Percentiles rank a stretch among this genome's conserved stretches.
phyloP scores from a whole-genome alignment of 345 rosid species.

The Salix caprea region DNA sequence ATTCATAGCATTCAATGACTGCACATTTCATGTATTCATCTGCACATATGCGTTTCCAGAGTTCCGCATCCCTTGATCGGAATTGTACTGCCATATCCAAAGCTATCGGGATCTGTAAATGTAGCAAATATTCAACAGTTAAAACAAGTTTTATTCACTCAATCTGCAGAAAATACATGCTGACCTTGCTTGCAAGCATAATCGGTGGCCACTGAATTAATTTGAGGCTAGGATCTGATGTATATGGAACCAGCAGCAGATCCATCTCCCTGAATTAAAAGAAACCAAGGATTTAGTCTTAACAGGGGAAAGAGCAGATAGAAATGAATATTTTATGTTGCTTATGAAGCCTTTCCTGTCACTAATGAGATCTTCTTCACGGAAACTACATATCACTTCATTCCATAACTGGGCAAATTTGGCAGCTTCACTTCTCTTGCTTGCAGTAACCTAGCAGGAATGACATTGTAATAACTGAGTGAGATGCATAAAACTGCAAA shows the following conservation, averaged over 20 bases:
- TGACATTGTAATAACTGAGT: not conserved
- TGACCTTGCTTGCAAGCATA: constrained; percentile 96
- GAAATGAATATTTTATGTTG: constrained; percentile 9
- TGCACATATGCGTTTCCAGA: constrained; percentile 91
- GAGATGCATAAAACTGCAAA: not conserved
- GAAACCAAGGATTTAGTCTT: constrained; percentile 21
- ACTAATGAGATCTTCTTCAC: constrained; percentile 97
- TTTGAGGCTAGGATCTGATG: constrained; percentile 87
- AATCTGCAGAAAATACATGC: not conserved
- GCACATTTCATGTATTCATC: constrained; percentile 99
- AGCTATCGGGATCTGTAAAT: constrained; percentile 82
- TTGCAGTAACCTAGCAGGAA: constrained; percentile 63
- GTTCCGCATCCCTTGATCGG: constrained; percentile 72
- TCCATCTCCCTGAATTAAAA: constrained; percentile 86
- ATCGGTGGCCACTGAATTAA: constrained; percentile 98
- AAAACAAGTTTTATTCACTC: not conserved
- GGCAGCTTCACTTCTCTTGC: constrained; percentile 95
- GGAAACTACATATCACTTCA: constrained; percentile 88
- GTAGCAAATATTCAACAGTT: not conserved
- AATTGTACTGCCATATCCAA: constrained; percentile 93
- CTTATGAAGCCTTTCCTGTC: constrained; percentile 62
- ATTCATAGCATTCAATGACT: constrained; percentile 93
- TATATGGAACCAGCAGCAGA: constrained; percentile 83
- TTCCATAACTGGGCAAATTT: constrained; percentile 98
- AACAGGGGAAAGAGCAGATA: constrained; percentile 11